A percentile compares a stretch with the other conserved stretches of the same genome.
These are phyloP conservation scores for Ambrosiella cleistominuta DNA, from an alignment of 2,329 filamentous ascomycete genomes.

Conservation along the genomic window DNA sequence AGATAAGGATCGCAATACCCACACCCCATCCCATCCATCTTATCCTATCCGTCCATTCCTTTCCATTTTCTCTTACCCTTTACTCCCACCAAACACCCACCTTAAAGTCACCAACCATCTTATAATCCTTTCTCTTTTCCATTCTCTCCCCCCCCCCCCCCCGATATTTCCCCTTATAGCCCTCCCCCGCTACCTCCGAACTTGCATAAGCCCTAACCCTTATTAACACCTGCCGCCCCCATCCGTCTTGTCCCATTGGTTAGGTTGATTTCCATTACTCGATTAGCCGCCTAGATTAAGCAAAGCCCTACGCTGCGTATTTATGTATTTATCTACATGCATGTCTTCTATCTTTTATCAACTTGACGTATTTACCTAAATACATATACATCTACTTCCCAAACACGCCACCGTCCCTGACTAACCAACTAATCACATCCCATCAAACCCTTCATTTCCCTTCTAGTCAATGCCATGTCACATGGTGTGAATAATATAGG, in stretches of 20 bases:
- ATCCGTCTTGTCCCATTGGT: conserved; percentile 11
- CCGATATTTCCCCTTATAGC: background rate
- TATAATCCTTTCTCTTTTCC: background rate
- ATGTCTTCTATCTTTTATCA: background rate
- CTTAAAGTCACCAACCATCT: background rate
- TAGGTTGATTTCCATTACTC: conserved; percentile 3
- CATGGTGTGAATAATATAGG: too few species aligned
- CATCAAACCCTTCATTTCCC: too few species aligned
- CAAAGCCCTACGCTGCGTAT: background rate
- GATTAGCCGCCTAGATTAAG: background rate
- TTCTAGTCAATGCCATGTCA: too few species aligned
- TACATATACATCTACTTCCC: too few species aligned
- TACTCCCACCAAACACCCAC: background rate
- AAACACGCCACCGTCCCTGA: too few species aligned
- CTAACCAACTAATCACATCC: too few species aligned
- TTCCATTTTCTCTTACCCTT: background rate
- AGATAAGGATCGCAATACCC: background rate
- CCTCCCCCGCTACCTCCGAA: background rate
- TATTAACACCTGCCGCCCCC: background rate
- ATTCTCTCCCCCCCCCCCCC: background rate
- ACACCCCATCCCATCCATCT: too few species aligned
- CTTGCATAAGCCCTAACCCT: background rate
- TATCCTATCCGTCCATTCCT: background rate
- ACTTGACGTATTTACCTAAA: background rate
- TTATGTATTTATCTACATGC: background rate